These are phyloP conservation scores for Talaromyces pinophilus DNA, from an alignment of 2,329 filamentous ascomycete genomes.

Conservation along the genomic window DNA sequence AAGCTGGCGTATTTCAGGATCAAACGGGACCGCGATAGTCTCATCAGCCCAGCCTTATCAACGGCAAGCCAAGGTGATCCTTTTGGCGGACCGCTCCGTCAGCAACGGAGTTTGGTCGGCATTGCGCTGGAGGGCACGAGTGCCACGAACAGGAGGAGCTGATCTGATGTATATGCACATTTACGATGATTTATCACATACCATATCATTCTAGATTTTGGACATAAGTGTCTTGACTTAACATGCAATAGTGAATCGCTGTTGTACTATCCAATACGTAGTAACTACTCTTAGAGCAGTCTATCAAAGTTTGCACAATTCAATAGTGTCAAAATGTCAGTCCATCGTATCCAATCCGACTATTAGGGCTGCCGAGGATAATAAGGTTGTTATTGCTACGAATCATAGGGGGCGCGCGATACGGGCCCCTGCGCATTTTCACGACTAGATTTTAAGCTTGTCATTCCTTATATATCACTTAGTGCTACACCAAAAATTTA, in stretches of 20 bases:
- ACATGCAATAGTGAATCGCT: background rate
- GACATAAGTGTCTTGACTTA: background rate
- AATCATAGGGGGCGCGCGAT: too few species aligned
- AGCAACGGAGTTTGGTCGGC: slow-evolving; percentile 40
- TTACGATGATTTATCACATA: background rate
- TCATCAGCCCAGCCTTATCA: slow-evolving; percentile 27
- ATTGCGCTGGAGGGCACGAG: slow-evolving; percentile 36
- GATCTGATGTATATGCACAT: background rate
- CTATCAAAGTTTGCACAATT: background rate
- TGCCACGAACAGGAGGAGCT: slow-evolving; percentile 19
- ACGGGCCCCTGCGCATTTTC: too few species aligned
- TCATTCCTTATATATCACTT: too few species aligned
- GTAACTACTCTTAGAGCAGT: background rate
- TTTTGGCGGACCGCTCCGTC: slow-evolving; percentile 30
- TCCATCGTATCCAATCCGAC: background rate
- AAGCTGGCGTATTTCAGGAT: slow-evolving; percentile 83
- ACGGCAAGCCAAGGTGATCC: slow-evolving; percentile 18
- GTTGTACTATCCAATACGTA: background rate
- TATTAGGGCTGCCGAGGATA: background rate
- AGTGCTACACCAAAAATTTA: too few species aligned
- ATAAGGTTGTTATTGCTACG: too few species aligned
- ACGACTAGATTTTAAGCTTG: too few species aligned
- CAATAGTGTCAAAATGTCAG: background rate
- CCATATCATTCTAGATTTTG: background rate
- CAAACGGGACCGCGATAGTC: slow-evolving; percentile 60